These are phyloP conservation scores for Apodospora peruviana DNA, from an alignment of 495 filamentous ascomycete genomes.

Conservation along the genomic window DNA sequence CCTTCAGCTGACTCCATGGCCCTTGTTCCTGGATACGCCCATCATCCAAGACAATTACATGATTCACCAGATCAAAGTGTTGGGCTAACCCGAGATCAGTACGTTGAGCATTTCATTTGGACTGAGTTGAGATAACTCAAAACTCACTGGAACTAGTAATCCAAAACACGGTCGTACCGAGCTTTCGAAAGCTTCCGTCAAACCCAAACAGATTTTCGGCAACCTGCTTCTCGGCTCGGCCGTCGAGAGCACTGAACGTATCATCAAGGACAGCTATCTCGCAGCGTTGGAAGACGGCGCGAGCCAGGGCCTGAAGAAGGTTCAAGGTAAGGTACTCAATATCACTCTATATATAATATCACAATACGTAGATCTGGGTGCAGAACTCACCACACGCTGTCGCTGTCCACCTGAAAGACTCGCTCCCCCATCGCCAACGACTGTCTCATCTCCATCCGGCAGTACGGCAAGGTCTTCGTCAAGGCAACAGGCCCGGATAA, in stretches of 20 bases:
- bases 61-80: slow-evolving; percentile 14
- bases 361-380: background rate
- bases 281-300: slow-evolving; percentile 27
- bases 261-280: slow-evolving; percentile 33
- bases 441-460: slow-evolving; percentile 49
- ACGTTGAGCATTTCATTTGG: background rate
- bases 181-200: slow-evolving; percentile 30
- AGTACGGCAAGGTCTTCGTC: slow-evolving; percentile 48
- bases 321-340: no score
- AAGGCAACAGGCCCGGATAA: slow-evolving; percentile 53
- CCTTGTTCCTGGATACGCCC: slow-evolving; percentile 16
- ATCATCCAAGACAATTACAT: slow-evolving; percentile 20
- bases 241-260: slow-evolving; percentile 32
- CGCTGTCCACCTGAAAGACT: slow-evolving; percentile 59
- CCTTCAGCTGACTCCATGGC: slow-evolving; percentile 14
- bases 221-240: slow-evolving; percentile 31
- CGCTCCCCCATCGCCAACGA: slow-evolving; percentile 56
- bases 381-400: slow-evolving; percentile 39
- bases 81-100: slow-evolving; percentile 4
- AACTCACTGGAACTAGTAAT: slow-evolving; percentile 27
- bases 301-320: slow-evolving; percentile 25
- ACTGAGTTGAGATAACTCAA: background rate
- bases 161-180: slow-evolving; percentile 34
- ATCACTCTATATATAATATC: no score
- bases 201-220: slow-evolving; percentile 33